These are phyloP conservation scores for Withania somnifera DNA, from an alignment of 305 asterid genomes.

Conservation along the genomic window DNA sequence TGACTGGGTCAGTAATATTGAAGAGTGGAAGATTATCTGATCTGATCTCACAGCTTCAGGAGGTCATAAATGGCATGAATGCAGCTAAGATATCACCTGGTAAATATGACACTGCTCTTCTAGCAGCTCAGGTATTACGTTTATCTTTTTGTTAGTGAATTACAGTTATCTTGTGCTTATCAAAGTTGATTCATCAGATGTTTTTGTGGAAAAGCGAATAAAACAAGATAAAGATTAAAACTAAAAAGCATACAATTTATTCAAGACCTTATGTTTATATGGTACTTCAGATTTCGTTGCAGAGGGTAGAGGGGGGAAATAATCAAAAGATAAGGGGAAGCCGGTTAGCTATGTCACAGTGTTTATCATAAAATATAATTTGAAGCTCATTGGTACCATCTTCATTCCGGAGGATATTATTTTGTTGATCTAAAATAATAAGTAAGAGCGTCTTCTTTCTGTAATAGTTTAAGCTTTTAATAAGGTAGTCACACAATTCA, in stretches of 20 bases:
- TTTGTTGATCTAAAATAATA: not conserved
- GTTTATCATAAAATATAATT: not conserved
- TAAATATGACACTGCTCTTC: conserved; percentile 58
- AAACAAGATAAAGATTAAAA: not conserved
- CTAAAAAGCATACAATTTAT: not conserved
- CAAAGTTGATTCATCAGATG: conserved; percentile 8
- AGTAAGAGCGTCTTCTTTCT: not conserved
- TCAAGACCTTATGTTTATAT: not conserved
- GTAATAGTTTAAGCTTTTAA: not conserved
- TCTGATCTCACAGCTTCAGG: conserved; percentile 61
- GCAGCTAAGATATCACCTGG: conserved; percentile 74
- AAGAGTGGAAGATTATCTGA: conserved; percentile 66
- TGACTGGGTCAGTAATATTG: conserved; percentile 68
- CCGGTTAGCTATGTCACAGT: not conserved
- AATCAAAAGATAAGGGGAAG: not conserved
- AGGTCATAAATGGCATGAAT: conserved; percentile 47
- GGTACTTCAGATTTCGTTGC: not conserved
- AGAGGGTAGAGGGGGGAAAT: not conserved
- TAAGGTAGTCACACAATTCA: not conserved
- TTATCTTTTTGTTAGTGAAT: not conserved
- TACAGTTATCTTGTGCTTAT: conserved; percentile 1
- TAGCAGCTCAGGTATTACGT: conserved; percentile 56
- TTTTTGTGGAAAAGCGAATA: not conserved
- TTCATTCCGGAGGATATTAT: not conserved
- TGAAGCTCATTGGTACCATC: not conserved